These are phyloP conservation scores for Diplodia mutila DNA, from an alignment of 2,329 filamentous ascomycete species.

Conservation along the genomic window DNA sequence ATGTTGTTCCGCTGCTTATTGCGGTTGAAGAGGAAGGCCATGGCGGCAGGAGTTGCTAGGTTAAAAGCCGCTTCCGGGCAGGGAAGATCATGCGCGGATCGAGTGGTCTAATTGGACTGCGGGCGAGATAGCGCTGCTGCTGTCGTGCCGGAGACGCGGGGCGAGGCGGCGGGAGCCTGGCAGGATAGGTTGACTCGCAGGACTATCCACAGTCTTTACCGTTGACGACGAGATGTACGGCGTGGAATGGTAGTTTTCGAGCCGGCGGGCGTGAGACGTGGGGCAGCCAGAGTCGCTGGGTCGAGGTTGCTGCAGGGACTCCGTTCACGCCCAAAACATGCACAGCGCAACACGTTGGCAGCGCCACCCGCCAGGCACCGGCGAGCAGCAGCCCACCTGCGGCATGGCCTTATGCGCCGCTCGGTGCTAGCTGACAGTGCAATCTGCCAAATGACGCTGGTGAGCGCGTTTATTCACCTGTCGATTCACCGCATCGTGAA, in stretches of 20 bases:
- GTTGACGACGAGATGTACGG: slow-evolving; percentile 19
- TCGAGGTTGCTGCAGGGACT: slow-evolving; percentile 26
- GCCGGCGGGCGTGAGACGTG: slow-evolving; percentile 21
- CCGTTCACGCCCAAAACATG: slow-evolving; percentile 16
- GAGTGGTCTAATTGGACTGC: slow-evolving; percentile 22
- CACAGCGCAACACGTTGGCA: slow-evolving; percentile 18
- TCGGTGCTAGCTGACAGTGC: background rate
- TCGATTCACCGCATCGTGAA: slow-evolving; percentile 11
- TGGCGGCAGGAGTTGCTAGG: slow-evolving; percentile 44
- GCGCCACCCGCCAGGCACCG: slow-evolving; percentile 10
- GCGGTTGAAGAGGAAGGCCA: slow-evolving; percentile 71
- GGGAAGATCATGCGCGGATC: slow-evolving; percentile 25
- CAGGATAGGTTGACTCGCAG: slow-evolving; percentile 1
- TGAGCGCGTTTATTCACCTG: background rate
- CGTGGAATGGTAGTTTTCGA: slow-evolving; percentile 23
- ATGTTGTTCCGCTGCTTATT: slow-evolving; percentile 63
- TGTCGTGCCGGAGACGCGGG: background rate
- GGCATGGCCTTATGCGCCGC: slow-evolving; percentile 5
- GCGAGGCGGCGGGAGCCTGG: slow-evolving; percentile 12
- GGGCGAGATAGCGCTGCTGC: slow-evolving; percentile 10
- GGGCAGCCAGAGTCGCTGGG: slow-evolving; percentile 22
- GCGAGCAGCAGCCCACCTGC: slow-evolving; percentile 6
- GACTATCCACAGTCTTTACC: slow-evolving; percentile 8
- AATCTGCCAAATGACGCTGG: background rate
- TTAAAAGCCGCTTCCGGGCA: slow-evolving; percentile 27